Evolutionary conservation across 257 asterid species (phyloP), one percentile per base, ranked within the genome.

Genomic region (Capsicum baccatum): DNA sequence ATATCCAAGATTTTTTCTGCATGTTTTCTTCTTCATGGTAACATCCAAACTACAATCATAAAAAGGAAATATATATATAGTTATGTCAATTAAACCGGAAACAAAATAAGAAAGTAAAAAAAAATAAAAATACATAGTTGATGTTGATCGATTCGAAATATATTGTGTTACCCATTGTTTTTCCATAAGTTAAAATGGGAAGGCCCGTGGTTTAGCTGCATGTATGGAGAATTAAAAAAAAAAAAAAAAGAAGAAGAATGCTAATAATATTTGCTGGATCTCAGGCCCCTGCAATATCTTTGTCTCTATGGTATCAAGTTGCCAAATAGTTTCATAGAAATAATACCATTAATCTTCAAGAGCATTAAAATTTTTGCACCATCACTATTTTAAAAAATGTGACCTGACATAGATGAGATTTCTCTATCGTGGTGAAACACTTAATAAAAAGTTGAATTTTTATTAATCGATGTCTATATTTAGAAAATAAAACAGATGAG

Each of bases 271-370:
- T 48, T 21, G 39, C 37, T 47, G 42, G 12, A 73, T 73, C 44
- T 73, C 60, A 19, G 80, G 19, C 19, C 60, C 80, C 59, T 48
- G 59, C 58, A 48, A 19, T 73, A 73, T 73, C 42, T 48, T 19
- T 48, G 42, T 73, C 80, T 19, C n/a, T 48, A 48, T 48, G 60
- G 12, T 19, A 73, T 47, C 57, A 67, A 67, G 11, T 39, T 69
- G 55, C 8, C 55, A 19, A 48, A 48, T 19, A 21, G 19, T 48
- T 74, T n/a, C 42, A 73, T 19, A 48, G 17, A 11, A 6, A 73
- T 11, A 73, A 10, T 71, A 12, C 35, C 58, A 10, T 47, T 6
- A 47, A 48, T 62, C 35, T 62, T 62, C 37, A 62, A 62, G 15
- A 19, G 68, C 68, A 64, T 26, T 64, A 33, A 66, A 19, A 21